Base-by-base conservation (phyloP, 1,284 basidiomycete species). In the Rhodotorula mucilaginosa region DNA sequence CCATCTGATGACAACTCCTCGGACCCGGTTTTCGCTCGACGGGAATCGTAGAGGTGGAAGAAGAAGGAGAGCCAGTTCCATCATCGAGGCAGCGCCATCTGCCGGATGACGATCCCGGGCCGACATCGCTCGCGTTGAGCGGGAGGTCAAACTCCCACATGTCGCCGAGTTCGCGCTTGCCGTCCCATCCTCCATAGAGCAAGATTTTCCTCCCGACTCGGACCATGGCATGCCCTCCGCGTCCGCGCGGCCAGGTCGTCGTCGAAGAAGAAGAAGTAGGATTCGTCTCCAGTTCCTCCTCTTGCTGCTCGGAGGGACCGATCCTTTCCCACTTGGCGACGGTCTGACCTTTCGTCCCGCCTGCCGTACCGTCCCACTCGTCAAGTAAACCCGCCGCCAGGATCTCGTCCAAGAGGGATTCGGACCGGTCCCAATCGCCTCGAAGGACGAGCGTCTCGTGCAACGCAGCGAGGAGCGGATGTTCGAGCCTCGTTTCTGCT, bases 161-260 rank as follows among this genome's bases (percentile, higher is more conserved):
- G 62, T 81, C 81, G 12, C 72, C 78, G 4, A 81, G 72, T 47
- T 82, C 81, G 19, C 68, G 64, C 13, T 61, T n/a, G 18, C 81
- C 81, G 57, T 81, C 79, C 79, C 80, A 82, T 8, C 81, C 81
- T 15, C 81, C 81, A 51, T 78, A 81, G 23, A 82, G 76, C 47
- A 80, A 77, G 3, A 80, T 64, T 52, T 75, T 78, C 21, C 78
- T 70, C 5, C 78, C 70, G 51, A 81, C 79, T 26, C 80, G 69
- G 19, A 80, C 79, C 75, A 82, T 78, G 44, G 79, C 76, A 63
- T 81, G 81, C 2, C 81, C 81, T 21, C 80, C 81, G 13, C 81
- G 60, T 12, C 79, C 76, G 0, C 72, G 68, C 2, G 81, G 79
- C 57, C 54, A 26, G 3, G n/a, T n/a, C n/a, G n/a, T n/a, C n/a